These are phyloP conservation scores for Pinus taeda DNA, from an alignment of 75 land plant species.

Conservation along the genomic window DNA sequence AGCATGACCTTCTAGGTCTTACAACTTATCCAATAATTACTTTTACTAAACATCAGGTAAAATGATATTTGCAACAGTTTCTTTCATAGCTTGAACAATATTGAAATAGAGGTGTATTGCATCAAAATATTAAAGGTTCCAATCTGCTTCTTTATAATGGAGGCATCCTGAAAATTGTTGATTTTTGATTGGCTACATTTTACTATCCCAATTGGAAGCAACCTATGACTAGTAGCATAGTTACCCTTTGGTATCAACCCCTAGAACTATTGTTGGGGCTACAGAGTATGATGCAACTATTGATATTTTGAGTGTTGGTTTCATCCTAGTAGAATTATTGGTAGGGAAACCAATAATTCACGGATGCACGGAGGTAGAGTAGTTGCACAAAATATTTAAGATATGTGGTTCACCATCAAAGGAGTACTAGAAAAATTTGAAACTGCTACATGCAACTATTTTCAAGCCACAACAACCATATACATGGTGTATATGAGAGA, in stretches of 20 bases:
- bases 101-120: conserved; percentile 60
- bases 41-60: conserved; percentile 74
- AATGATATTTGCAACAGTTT: conserved; percentile 75
- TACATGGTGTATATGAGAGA: no score
- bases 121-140: conserved; percentile 85
- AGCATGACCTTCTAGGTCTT: conserved; percentile 52
- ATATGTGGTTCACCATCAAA: no score
- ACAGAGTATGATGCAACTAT: conserved; percentile 73
- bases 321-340: no score
- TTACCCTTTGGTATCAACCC: conserved; percentile 90
- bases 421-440: no score
- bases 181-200: conserved; percentile 75
- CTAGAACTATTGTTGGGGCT: conserved; percentile 81
- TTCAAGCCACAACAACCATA: no score
- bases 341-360: no score
- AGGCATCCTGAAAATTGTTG: conserved; percentile 80
- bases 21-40: conserved; percentile 54
- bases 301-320: conserved; percentile 90
- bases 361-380: no score
- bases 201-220: conserved; percentile 54
- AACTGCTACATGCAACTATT: no score
- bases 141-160: conserved; percentile 69
- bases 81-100: conserved; percentile 79
- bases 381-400: no score
- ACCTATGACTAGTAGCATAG: conserved; percentile 76